Evolutionary conservation across 169 alveolate species (phyloP).

Genomic region (Perkinsus chesapeaki): DNA sequence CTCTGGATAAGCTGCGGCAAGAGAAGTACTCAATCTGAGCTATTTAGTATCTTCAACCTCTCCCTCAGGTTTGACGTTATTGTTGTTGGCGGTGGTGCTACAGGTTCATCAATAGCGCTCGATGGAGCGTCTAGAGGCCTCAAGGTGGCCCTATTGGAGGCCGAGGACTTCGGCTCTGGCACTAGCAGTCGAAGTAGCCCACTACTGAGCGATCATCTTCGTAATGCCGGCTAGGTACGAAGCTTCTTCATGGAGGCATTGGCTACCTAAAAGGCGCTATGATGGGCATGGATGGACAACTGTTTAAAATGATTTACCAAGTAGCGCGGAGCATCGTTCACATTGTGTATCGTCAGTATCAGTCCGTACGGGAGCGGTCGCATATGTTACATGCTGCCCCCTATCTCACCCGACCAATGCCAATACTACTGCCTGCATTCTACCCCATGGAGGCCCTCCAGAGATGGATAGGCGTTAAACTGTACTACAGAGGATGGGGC

Average conservation of each 20-base stretch:
- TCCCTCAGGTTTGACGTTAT: conserved; percentile 15
- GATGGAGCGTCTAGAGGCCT: conserved; percentile 88
- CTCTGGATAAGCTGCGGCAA: background rate
- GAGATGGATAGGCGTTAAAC: conserved; percentile 70
- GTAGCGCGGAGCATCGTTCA: background rate
- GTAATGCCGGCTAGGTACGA: conserved; percentile 55
- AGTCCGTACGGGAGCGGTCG: conserved; percentile 83
- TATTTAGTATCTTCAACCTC: background rate
- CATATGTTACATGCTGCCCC: conserved; percentile 76
- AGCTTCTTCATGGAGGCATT: conserved; percentile 89
- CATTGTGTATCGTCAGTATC: background rate
- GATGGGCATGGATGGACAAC: conserved; percentile 41
- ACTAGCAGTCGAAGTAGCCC: conserved; percentile 50
- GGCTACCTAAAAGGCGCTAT: conserved; percentile 78
- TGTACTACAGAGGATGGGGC: conserved; percentile 14
- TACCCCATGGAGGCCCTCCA: conserved; percentile 68
- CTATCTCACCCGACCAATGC: conserved; percentile 65
- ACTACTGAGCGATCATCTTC: background rate
- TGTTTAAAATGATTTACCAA: background rate
- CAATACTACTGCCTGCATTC: conserved; percentile 73
- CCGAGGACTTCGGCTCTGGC: conserved; percentile 81
- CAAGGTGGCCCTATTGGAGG: conserved; percentile 76
- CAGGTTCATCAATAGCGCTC: conserved; percentile 74
- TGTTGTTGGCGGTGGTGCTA: conserved; percentile 75
- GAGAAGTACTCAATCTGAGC: background rate